Percentiles rank a stretch among this genome's conserved stretches.
These are phyloP conservation scores for Skeletonema marinoi DNA, from an alignment of 108 stramenopile species.

Conservation along the genomic window DNA sequence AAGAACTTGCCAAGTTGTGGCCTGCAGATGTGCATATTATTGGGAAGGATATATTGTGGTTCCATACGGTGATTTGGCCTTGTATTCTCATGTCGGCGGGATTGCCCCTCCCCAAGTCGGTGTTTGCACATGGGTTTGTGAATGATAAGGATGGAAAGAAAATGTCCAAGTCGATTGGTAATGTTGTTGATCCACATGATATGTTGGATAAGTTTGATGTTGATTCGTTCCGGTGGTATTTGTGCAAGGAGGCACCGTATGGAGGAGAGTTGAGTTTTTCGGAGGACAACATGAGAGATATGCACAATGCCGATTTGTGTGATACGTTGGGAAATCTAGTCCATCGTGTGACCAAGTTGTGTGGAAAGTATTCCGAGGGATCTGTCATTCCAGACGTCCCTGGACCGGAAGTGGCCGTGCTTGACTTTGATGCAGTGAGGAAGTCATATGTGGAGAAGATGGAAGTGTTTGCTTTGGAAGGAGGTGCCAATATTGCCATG, in stretches of 20 bases:
- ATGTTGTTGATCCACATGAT: constrained; percentile 97
- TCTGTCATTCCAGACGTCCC: constrained; percentile 83
- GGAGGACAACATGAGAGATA: constrained; percentile 79
- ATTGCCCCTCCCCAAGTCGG: constrained; percentile 88
- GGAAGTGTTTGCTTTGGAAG: constrained; percentile 77
- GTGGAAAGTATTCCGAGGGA: constrained; percentile 80
- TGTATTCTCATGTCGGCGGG: constrained; percentile 96
- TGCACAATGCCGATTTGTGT: constrained; percentile 96
- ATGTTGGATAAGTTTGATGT: constrained; percentile 88
- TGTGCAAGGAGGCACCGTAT: constrained; percentile 92
- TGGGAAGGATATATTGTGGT: constrained; percentile 99
- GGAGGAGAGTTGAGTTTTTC: constrained; percentile 93
- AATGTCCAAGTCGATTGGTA: constrained; percentile 98
- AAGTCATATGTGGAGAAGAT: constrained; percentile 70
- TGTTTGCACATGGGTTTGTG: constrained; percentile 98
- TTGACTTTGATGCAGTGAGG: constrained; percentile 72
- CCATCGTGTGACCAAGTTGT: constrained; percentile 93
- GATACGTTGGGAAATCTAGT: constrained; percentile 97
- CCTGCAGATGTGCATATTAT: constrained; percentile 96
- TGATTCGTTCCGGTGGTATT: constrained; percentile 95
- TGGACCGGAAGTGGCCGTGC: constrained; percentile 32
- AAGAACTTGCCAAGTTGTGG: constrained; percentile 84
- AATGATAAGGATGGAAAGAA: constrained; percentile 97
- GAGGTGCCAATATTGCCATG: constrained; percentile 76
- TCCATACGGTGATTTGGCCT: constrained; percentile 99